Conservation (phyloP, 352 stramenopile species). For the Phytophthora pini region DNA sequence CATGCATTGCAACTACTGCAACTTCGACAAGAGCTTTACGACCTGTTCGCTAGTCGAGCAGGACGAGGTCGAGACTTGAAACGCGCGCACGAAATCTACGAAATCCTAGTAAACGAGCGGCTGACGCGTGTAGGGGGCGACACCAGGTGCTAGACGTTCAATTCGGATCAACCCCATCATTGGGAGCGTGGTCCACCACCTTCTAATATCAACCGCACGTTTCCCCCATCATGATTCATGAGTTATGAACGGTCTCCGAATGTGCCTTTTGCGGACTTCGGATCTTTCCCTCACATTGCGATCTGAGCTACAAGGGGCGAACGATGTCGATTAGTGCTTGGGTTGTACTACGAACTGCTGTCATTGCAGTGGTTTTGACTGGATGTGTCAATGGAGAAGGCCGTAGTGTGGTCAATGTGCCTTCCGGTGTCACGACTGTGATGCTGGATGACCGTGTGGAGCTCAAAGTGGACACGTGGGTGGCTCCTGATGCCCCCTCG, state of each 20-base stretch:
- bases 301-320: slow-evolving; percentile 1
- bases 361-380: slow-evolving; percentile 2
- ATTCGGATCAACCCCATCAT: neutral
- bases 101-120: slow-evolving; percentile 41
- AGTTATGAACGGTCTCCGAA: slow-evolving; percentile 22
- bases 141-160: slow-evolving; percentile 20
- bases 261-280: slow-evolving; percentile 15
- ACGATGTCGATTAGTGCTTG: slow-evolving; percentile 6
- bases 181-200: neutral
- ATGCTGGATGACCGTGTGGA: slow-evolving; percentile 42
- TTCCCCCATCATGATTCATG: slow-evolving; percentile 10
- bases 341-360: slow-evolving; percentile 6
- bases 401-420: slow-evolving; percentile 53
- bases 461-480: slow-evolving; percentile 54
- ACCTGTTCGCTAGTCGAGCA: slow-evolving; percentile 47
- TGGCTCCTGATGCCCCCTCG: slow-evolving; percentile 39
- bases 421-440: slow-evolving; percentile 58
- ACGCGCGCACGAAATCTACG: slow-evolving; percentile 43
- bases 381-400: slow-evolving; percentile 8
- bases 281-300: slow-evolving; percentile 2
- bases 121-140: slow-evolving; percentile 25
- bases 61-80: slow-evolving; percentile 34
- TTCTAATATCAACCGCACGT: slow-evolving; percentile 14
- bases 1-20: slow-evolving; percentile 50
- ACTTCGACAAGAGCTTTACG: slow-evolving; percentile 61